Base-by-base conservation (phyloP, 345 rosid genomes). In the Euphorbia pulcherrima region DNA sequence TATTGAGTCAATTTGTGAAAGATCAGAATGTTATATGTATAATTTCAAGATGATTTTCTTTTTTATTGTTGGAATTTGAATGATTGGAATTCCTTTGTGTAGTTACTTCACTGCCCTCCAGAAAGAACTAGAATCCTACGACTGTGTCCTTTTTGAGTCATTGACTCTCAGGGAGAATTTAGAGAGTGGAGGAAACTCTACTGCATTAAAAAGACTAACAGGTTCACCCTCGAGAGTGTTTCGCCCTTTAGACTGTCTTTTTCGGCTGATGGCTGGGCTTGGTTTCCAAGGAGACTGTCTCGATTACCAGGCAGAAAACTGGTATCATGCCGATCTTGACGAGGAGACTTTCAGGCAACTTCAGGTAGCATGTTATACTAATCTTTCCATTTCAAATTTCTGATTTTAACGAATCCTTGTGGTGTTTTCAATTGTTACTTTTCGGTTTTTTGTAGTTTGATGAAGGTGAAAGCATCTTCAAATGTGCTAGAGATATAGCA, bases 261-360 rank as follows among this genome's bases (percentile, higher is more conserved):
- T 91, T 68, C 77, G 95, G 18, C 95, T 85, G 82, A 94, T 91
- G 96, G 91, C 97, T 26, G 69, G 63, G 48, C 99, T 91, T 68
- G 90, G 91, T 83, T 94, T 89, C 80, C 99, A 94, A 74, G 81
- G 86, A 39, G 99, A 91, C 74, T 88, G 92, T 78, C 82, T 94
- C 6, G 89, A 91, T 80, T 94, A 89, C 64, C 83, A 88, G 23
- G 78, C 81, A 65, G 79, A 83, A 72, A 94, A 89, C 67, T 94
- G 97, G 95, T 85, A 81, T 77, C 97, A 91, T 64, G 99, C 99
- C 23, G 99, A 94, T 87, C 99, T 94, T 44, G 99, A 91, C 69
- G 84, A 74, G 46, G 97, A 91, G 82, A 94, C 99, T 6, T 94
- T 91, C 84, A 80, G 83, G 74, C 79, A 80, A 52, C 99, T 94